Evolutionary conservation across 2,329 filamentous ascomycete species (phyloP), one percentile per base, ranked within the genome.

Genomic region (Fusarium sp.): DNA sequence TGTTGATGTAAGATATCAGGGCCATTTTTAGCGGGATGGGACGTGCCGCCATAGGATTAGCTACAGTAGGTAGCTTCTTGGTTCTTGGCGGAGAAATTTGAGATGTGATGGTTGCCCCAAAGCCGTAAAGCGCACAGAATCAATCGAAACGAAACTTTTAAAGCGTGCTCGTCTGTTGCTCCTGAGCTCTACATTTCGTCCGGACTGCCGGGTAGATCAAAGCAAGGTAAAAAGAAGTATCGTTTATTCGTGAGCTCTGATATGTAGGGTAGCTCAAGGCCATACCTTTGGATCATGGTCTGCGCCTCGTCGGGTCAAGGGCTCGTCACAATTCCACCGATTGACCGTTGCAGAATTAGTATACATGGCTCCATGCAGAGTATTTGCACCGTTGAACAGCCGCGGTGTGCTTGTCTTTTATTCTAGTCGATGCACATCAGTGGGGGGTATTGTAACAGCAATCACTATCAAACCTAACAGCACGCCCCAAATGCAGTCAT

Each of bases 181-280:
- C 11, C 22, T n/a, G 11, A 47, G 48, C 30, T 37, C 32, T 40
- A 23, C 46, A 43, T 45, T 35, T 20, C 37, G 39, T 47, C 49
- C 56, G 52, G 65, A 40, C 33, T 49, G 43, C 41, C 41, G 48
- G 66, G 50, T 55, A 55, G 40, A 39, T 39, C 35, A 56, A 56
- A 14, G 30, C 14, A 2, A 15, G 14, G 30, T 40, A 30, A 48
- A 30, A 37, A 55, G 56, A 43, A 30, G 11, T 52, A 19, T 57
- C 46, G 25, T 45, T 47, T 23, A 33, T 14, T 41, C 39, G 40
- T 49, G 20, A 39, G 14, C 39, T 19, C 44, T 37, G 17, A 52
- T 49, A 46, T 62, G 65, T 68, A 69, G 70, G 70, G 70, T 72
- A 72, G 53, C 51, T 15, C 9, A 10, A n/a, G 43, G 10, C 41